Percentiles rank a stretch among this genome's conserved stretches.
These are phyloP conservation scores for Chytriomyces sp. DNA, from an alignment of 192 early-diverging fungal species.

Conservation along the genomic window DNA sequence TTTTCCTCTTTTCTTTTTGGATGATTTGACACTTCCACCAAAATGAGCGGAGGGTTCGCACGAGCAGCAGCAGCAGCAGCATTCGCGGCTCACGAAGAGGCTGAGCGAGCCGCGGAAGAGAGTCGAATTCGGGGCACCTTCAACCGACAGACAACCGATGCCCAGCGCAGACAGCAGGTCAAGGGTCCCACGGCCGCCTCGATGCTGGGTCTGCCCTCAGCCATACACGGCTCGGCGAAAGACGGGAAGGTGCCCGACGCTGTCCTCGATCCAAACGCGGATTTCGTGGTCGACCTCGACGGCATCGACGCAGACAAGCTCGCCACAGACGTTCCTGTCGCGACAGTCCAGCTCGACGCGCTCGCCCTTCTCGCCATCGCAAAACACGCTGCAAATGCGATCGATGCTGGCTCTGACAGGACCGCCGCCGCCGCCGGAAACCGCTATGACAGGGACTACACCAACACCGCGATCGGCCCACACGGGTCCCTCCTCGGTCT, in stretches of 20 bases:
- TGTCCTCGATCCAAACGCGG: conserved; percentile 13
- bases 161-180: background rate
- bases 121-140: conserved; percentile 17
- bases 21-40: background rate
- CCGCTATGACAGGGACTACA: background rate
- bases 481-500: conserved; percentile 95
- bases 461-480: background rate
- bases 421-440: conserved; percentile 58
- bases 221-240: too few species aligned
- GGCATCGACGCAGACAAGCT: conserved; percentile 48
- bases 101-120: conserved; percentile 8
- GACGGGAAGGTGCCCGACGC: background rate
- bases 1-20: background rate
- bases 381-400: conserved; percentile 79
- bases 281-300: conserved; percentile 42
- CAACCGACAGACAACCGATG: background rate
- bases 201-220: too few species aligned
- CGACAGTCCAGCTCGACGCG: conserved; percentile 49
- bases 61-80: conserved; percentile 22
- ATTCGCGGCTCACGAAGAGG: conserved; percentile 19
- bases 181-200: background rate
- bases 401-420: conserved; percentile 26
- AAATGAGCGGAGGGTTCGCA: conserved; percentile 10
- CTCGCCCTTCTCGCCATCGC: conserved; percentile 90
- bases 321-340: conserved; percentile 18